A percentile compares a stretch with the other conserved stretches of the same genome.
These are phyloP conservation scores for Albophoma yamanashiensis DNA, from an alignment of 2,329 filamentous ascomycete genomes.

Conservation along the genomic window DNA sequence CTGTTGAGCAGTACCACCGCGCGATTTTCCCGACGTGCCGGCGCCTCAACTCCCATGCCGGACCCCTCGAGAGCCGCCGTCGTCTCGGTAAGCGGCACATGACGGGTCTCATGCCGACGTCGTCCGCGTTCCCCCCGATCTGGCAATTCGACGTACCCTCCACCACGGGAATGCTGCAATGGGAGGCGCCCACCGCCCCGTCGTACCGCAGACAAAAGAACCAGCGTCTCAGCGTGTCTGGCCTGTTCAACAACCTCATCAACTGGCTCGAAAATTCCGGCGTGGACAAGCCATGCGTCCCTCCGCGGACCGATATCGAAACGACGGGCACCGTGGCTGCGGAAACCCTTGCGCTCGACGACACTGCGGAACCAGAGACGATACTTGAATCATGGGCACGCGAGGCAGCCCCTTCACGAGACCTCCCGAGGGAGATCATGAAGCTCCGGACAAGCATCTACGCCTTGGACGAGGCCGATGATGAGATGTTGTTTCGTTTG, in stretches of 20 bases:
- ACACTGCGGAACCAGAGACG: neutral
- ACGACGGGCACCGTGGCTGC: neutral
- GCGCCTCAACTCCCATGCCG: constrained; percentile 32
- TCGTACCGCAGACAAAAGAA: constrained; percentile 14
- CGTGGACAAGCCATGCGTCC: constrained; percentile 10
- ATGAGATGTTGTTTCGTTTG: constrained; percentile 2
- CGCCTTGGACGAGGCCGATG: neutral
- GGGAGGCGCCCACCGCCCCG: constrained; percentile 34
- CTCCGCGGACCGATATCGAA: constrained; percentile 1
- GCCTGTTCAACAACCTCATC: constrained; percentile 15
- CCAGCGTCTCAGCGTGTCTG: constrained; percentile 7
- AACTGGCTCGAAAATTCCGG: constrained; percentile 16
- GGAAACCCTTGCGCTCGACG: constrained; percentile 3
- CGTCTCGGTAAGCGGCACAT: constrained; percentile 43
- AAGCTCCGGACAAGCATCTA: constrained; percentile 5
- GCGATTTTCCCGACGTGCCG: constrained; percentile 11
- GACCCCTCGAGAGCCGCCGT: constrained; percentile 44
- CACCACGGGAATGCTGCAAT: constrained; percentile 37
- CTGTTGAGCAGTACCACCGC: constrained; percentile 19
- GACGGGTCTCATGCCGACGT: constrained; percentile 34
- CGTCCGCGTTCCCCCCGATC: constrained; percentile 23
- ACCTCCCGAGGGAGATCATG: constrained; percentile 7
- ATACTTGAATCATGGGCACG: neutral
- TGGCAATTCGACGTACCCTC: constrained; percentile 37
- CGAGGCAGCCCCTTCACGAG: neutral